These are phyloP conservation scores for Colletotrichum simmondsii DNA, from an alignment of 2,329 filamentous ascomycete species.

Conservation along the genomic window DNA sequence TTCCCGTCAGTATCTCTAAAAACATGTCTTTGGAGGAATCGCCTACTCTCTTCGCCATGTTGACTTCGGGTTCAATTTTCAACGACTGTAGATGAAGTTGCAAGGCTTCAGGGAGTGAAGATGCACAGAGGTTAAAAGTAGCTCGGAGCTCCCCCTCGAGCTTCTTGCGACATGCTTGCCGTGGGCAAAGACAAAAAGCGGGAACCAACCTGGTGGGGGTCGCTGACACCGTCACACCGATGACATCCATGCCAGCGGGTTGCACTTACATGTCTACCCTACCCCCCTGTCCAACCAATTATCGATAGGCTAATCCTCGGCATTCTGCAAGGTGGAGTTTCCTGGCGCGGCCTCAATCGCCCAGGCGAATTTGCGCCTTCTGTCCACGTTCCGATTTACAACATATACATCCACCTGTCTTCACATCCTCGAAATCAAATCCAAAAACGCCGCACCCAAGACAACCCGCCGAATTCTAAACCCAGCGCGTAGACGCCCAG, in stretches of 20 bases:
- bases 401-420: neutral
- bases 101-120: neutral
- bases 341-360: neutral
- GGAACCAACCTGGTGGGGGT: neutral
- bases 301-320: slow-evolving; percentile 13
- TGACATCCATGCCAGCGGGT: slow-evolving; percentile 1
- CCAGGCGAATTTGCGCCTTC: neutral
- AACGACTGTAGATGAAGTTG: neutral
- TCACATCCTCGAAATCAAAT: neutral
- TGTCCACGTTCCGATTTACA: neutral
- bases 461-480: neutral
- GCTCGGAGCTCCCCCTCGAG: slow-evolving; percentile 23
- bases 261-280: neutral
- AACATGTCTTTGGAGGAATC: neutral
- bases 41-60: slow-evolving; percentile 50
- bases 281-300: neutral
- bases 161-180: neutral
- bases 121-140: slow-evolving; percentile 30
- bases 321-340: neutral
- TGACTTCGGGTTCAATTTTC: neutral
- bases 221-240: slow-evolving; percentile 6
- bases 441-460: neutral
- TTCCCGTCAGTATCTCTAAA: neutral
- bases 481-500: too few relatives aligned
- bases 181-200: neutral